Conservation (phyloP, 805 yeast species). For the Wickerhamiella alocasiicola region DNA sequence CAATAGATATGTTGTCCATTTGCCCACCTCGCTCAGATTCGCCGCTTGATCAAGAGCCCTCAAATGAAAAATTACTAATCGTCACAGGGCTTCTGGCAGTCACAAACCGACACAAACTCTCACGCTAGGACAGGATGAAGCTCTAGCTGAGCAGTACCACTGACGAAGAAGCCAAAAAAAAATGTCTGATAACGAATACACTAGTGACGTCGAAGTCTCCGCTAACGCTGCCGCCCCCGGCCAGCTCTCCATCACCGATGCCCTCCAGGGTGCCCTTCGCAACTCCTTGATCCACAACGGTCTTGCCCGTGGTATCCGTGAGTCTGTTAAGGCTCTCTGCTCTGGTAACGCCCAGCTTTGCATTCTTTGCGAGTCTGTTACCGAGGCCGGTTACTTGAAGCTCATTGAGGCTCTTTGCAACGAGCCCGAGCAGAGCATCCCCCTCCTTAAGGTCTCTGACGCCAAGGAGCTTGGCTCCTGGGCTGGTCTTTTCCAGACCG, state of each 20-base stretch:
- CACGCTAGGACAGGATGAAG: neutral
- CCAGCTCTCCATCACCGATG: conserved; percentile 93
- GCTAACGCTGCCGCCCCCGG: conserved; percentile 74
- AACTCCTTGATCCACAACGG: conserved; percentile 90
- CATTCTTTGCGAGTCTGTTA: conserved; percentile 96
- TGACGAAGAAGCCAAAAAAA: conserved; percentile 26
- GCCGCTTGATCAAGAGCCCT: too few species aligned
- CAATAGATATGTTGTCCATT: too few species aligned
- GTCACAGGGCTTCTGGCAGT: neutral
- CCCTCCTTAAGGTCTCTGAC: conserved; percentile 97
- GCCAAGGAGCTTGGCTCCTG: conserved; percentile 99
- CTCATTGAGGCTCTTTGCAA: conserved; percentile 98
- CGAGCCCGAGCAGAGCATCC: conserved; percentile 92
- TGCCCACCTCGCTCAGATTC: too few species aligned
- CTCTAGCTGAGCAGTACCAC: conserved; percentile 24
- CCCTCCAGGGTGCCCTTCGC: conserved; percentile 95
- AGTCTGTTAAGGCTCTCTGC: conserved; percentile 97
- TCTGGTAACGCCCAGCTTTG: conserved; percentile 96
- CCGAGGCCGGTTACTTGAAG: conserved; percentile 92
- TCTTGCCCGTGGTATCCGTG: conserved; percentile 99
- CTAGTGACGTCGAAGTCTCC: conserved; percentile 66
- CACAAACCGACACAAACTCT: conserved; percentile 1
- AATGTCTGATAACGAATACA: conserved; percentile 91
- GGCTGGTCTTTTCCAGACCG: conserved; percentile 99
- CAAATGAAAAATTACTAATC: neutral